These are phyloP conservation scores for Tetrahymena thermophila DNA, from an alignment of 73 alveolate species.

Conservation along the genomic window DNA sequence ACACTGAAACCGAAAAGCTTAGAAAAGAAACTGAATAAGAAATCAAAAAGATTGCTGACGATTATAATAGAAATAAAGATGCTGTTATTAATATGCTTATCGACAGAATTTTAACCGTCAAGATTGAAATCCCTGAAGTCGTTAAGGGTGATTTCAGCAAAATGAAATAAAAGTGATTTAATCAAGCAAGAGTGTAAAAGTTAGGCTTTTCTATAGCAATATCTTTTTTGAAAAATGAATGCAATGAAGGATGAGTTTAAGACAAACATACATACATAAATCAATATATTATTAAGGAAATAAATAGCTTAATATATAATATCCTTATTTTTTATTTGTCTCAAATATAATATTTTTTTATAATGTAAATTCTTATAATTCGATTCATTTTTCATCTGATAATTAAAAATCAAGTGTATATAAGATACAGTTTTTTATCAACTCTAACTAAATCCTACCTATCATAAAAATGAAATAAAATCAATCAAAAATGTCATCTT, in stretches of 20 bases:
- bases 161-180: not conserved
- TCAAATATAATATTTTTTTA: not conserved
- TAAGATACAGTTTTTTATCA: not conserved
- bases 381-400: not conserved
- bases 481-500: not conserved
- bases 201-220: not conserved
- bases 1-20: constrained; percentile 32
- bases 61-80: constrained; percentile 32
- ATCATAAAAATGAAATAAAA: too few relatives aligned
- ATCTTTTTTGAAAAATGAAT: not conserved
- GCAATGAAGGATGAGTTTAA: not conserved
- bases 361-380: not conserved
- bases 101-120: constrained; percentile 22
- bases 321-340: not conserved
- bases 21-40: constrained; percentile 33
- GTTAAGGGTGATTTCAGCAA: constrained; percentile 33
- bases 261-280: not conserved
- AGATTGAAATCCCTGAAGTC: constrained; percentile 43
- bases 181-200: not conserved
- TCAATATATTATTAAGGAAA: not conserved
- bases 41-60: constrained; percentile 20
- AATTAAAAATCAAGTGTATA: too few relatives aligned
- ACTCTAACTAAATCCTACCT: not conserved
- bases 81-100: constrained; percentile 37
- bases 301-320: not conserved